Base-by-base conservation (phyloP, 2,329 filamentous ascomycete species). In the Ambrosiella cleistominuta region DNA sequence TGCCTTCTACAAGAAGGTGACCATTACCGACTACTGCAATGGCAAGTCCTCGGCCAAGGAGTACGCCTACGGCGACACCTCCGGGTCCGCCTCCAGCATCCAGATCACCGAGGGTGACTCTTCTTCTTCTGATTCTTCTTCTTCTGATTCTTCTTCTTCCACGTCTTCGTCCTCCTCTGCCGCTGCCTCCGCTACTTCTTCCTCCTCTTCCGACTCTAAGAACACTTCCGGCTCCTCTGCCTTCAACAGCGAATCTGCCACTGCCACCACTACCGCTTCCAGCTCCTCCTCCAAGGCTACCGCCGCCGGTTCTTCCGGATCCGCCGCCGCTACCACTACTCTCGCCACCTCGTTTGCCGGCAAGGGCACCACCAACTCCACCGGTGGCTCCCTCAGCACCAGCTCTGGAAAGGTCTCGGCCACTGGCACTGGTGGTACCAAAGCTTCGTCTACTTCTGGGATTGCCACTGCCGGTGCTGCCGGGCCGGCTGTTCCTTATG, bases 1-100 rank as follows among this genome's bases (percentile, higher is more conserved):
- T 57, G 78, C 71, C 65, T 75, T 75, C 72, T 81, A 81, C 76
- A 72, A 79, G 72, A 73, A 70, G 65, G 67, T 81, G 63, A 73
- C 68, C 62, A 74, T 81, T 62, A 66, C 69, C 64, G 77, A 81
- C 70, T 78, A 75, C 69, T 71, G 71, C 65, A 77, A 77, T 66
- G 74, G 74, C 62, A 66, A 68, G 57, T 69, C 70, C 56, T 65
- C 71, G 59, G 67, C 66, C 60, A 63, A 58, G 63, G 68, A 76
- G 69, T 81, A 81, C 71, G 65, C 70, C 60, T 81, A 74, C 64
- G 65, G 67, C 17, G 77, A 77, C 69, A 67, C 71, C 61, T 70
- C 70, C 61, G 78, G 78, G 64, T 71, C 66, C 58, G 75, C 70
- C 68, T 60, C 72, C 64, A 76, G 72, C 71, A 80, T 81, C 71